Evolutionary conservation across 768 basidiomycete genomes (phyloP).

Genomic region (Nidularia sp.): DNA sequence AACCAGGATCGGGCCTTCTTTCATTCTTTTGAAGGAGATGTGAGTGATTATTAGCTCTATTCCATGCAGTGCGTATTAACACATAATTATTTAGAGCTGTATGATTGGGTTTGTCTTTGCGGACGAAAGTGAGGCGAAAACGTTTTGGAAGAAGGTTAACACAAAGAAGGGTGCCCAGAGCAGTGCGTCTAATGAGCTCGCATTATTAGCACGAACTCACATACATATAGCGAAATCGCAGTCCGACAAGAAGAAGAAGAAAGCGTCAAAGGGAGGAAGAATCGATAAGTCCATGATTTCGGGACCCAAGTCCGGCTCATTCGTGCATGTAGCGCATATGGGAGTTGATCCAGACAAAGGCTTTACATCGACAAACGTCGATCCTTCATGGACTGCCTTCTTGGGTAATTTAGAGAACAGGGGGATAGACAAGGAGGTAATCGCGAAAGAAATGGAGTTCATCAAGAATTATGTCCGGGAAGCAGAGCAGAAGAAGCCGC

Average conservation of each 20-base stretch:
- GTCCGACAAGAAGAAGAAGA: constrained; percentile 59
- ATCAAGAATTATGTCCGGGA: constrained; percentile 79
- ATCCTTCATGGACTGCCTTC: constrained; percentile 82
- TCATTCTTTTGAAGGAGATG: constrained; percentile 90
- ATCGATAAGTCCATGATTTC: constrained; percentile 95
- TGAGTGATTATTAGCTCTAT: constrained; percentile 37
- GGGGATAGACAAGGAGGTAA: constrained; percentile 66
- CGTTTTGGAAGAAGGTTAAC: constrained; percentile 82
- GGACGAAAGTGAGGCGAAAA: constrained; percentile 79
- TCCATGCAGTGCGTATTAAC: constrained; percentile 3
- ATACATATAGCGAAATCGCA: constrained; percentile 38
- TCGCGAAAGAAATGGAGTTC: constrained; percentile 80
- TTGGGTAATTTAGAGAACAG: constrained; percentile 58
- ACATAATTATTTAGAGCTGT: constrained; percentile 56
- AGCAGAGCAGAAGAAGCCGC: constrained; percentile 25
- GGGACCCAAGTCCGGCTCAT: constrained; percentile 70
- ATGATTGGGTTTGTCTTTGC: constrained; percentile 92
- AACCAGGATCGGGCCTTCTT: constrained; percentile 85
- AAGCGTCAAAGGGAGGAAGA: constrained; percentile 59
- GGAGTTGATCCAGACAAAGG: constrained; percentile 86
- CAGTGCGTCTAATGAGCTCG: constrained; percentile 27
- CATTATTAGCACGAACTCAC: neutral
- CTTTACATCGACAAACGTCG: constrained; percentile 82
- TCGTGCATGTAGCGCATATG: constrained; percentile 93
- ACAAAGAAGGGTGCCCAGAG: constrained; percentile 57